Evolutionary conservation across 371 early-diverging fungal species (phyloP), one percentile per base, ranked within the genome.

Genomic region (Aphelidium insulamus): DNA sequence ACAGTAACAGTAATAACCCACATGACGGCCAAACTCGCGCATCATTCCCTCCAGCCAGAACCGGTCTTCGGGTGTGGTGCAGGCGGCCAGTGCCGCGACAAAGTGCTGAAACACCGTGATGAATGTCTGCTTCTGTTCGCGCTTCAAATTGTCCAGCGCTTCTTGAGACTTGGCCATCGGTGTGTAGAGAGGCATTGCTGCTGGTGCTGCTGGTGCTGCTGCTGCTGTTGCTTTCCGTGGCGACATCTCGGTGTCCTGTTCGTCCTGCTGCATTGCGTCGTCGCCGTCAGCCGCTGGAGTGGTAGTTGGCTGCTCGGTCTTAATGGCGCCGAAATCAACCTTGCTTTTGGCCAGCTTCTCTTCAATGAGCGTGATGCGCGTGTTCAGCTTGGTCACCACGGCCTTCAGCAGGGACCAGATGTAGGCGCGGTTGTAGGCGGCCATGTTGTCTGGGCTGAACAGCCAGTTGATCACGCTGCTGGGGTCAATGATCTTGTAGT

Each of bases 401-500:
- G 72, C 77, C 41, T 63, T 63, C 33, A 82, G 47, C 28, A 79
- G 76, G 36, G 74, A 68, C 82, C 81, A 82, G 22, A 67, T 39
- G 40, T 66, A 71, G 32, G 66, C 60, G 42, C 62, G 9, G 10
- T 19, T 26, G 28, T 56, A 62, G 53, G 58, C 55, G 44, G 56
- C 55, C 40, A 22, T 32, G 37, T 28, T 40, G 41, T 41, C 22
- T 24, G 30, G 42, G 57, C 60, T 58, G 45, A 87, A 72, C 9
- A 74, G 52, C 78, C 82, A 77, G 15, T 59, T 52, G 17, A 88
- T 59, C 20, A 91, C 70, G 11, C 71, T 65, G 16, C 55, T 49
- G 15, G 85, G 78, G 37, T 83, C 83, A 34, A 90, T 62, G 3
- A 92, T 67, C 28, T 85, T 71, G 56, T 92, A 92, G 48, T 82